Base-by-base conservation (phyloP, 2,329 filamentous ascomycete species). In the Trichoderma polysporum region DNA sequence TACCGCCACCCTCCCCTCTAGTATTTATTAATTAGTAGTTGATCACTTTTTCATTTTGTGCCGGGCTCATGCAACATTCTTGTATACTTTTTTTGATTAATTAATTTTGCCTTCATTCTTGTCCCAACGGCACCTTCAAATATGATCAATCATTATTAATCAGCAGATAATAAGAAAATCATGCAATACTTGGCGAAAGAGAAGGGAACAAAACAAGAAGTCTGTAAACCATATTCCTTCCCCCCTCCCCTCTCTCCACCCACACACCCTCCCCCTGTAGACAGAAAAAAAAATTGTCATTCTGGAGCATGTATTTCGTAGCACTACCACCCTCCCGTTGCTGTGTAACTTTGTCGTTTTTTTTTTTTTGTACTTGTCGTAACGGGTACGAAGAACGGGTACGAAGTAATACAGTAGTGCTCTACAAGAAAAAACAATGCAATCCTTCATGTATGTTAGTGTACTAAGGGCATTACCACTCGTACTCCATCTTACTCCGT, bases 131-230 rank as follows among this genome's bases (percentile, higher is more conserved):
- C 49, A 25, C 22, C 25, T 9, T 41, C 54, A 33, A 53, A 53
- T 62, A 41, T 45, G 59, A 53, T 33, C n/a, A 17, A 41, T 62
- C 59, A 62, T 35, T 62, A 62, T 62, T 62, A 35, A 62, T 45
- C 59, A 62, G 59, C 59, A 53, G 33, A 53, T 53, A 10, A 19
- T n/a, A 45, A 10, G 41, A 45, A 45, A 62, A 33, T 62, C 59
- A 62, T 62, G 59, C 59, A 45, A n/a, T 29, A 12, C 35, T 45
- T 4, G 35, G 31, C 15, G 22, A 31, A 45, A 37, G 39, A 17
- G 22, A 27, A 47, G 31, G 29, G 7, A 19, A 15, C 8, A 12
- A 58, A 31, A 2, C 22, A 22, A 45, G 15, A 1, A 57, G n/a
- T 33, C 13, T 37, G n/a, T 35, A 27, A 60, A 60, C 27, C 22